Conservation (phyloP, 257 asterid species). For the Agastache rugosa region DNA sequence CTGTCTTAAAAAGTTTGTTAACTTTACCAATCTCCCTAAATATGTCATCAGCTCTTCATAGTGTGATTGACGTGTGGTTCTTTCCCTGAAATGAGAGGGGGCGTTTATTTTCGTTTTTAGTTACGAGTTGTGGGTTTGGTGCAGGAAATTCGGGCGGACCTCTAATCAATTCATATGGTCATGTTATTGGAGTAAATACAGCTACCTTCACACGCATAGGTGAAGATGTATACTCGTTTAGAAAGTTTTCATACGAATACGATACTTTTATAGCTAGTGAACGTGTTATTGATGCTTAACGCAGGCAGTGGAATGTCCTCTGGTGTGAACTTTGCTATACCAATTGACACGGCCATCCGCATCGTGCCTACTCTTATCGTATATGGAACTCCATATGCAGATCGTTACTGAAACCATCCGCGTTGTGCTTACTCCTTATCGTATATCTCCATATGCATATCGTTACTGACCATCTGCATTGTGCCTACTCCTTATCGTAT, state of each 20-base stretch:
- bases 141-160: constrained; percentile 94
- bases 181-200: constrained; percentile 86
- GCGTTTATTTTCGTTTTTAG: too few species aligned
- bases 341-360: constrained; percentile 71
- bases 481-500: too few species aligned
- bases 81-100: too few species aligned
- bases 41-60: not conserved
- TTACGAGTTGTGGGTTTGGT: not conserved
- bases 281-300: constrained; percentile 19
- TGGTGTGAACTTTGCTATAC: constrained; percentile 90
- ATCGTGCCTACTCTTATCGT: constrained; percentile 75
- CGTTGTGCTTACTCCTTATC: constrained; percentile 29
- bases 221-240: constrained; percentile 8
- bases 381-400: constrained; percentile 73
- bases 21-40: not conserved
- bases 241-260: not conserved
- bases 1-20: not conserved
- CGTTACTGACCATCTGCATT: constrained; percentile 43
- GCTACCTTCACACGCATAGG: constrained; percentile 95
- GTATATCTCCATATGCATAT: constrained; percentile 68
- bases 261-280: not conserved
- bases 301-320: constrained; percentile 87
- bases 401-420: constrained; percentile 48
- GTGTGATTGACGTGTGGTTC: too few species aligned
- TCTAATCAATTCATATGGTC: constrained; percentile 76